phyloP scores from a whole-genome alignment of 2,329 filamentous ascomycete genomes.

The Aphanoascus verrucosus region DNA sequence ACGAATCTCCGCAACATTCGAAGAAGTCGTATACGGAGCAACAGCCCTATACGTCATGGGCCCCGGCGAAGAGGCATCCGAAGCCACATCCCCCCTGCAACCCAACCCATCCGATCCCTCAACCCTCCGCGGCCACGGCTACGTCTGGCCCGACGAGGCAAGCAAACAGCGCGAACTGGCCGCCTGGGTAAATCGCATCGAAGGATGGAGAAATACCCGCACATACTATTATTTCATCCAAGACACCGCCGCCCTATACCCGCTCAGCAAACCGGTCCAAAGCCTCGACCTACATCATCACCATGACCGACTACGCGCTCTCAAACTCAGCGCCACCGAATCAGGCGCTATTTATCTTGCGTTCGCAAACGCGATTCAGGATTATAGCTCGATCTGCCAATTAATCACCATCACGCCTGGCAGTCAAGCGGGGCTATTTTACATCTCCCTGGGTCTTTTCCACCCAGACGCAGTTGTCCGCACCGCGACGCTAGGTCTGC shows the following conservation, averaged over 20 bases:
- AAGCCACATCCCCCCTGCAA: constrained; percentile 29
- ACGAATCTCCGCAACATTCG: constrained; percentile 82
- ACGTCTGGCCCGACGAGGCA: constrained; percentile 81
- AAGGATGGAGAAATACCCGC: constrained; percentile 91
- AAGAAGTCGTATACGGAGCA: constrained; percentile 89
- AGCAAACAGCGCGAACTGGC: constrained; percentile 76
- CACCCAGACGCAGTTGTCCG: constrained; percentile 77
- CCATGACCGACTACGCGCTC: constrained; percentile 76
- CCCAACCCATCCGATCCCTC: constrained; percentile 34
- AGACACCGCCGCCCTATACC: constrained; percentile 39
- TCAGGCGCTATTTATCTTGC: constrained; percentile 78
- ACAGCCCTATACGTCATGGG: constrained; percentile 76
- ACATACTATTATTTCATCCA: constrained; percentile 95
- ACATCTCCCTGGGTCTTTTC: constrained; percentile 80
- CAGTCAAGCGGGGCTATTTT: constrained; percentile 79
- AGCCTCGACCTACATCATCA: constrained; percentile 70
- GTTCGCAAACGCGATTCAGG: constrained; percentile 61
- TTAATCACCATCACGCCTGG: constrained; percentile 73
- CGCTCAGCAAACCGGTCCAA: constrained; percentile 31
- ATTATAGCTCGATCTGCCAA: constrained; percentile 77
- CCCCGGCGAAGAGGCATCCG: constrained; percentile 51
- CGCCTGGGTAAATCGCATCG: constrained; percentile 83
- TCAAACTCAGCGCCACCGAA: constrained; percentile 65
- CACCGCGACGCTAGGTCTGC: constrained; percentile 61
- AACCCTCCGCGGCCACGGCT: constrained; percentile 70